Base-by-base conservation (phyloP, 805 yeast species). In the Metschnikowia baotianmanensis region DNA sequence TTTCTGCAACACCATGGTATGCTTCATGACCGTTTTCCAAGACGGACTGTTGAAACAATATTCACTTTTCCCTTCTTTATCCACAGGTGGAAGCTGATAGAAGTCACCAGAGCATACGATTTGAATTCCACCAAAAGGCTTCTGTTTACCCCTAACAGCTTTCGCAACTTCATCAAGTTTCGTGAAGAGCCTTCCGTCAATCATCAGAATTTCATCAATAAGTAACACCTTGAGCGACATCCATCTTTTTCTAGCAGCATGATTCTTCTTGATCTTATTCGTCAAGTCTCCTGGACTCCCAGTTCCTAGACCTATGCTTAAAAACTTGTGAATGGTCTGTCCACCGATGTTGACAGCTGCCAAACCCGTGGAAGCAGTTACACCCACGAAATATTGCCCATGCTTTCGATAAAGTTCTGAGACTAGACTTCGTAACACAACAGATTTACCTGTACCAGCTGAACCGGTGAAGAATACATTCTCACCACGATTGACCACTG, bases 401-500 rank as follows among this genome's bases (percentile, higher is more conserved):
- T 78, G 71, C 43, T 69, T 71, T 1, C 49, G 45, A 46, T 64
- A 70, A 40, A 86, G 57, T 0, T 71, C 61, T 51, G 76, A 75
- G 40, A 86, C 84, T 26, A 86, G 68, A 9, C 78, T 71, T 46
- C 76, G 74, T 36, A 93, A 65, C n/a, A 93, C 67, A 4, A 93
- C 83, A 1, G 99, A 91, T 58, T 93, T 93, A 57, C 99, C 99
- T 0, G 99, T 93, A 55, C 99, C 99, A 0, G 99, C 99, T 24
- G 97, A 88, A 36, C 99, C 99, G 0, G 99, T 93, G 59, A 86
- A 93, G 57, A 93, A 93, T 3, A 93, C 64, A 44, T 83, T 86
- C 13, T 69, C 65, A 0, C 95, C 89, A 17, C 68, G 56, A 12
- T 69, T 61, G 6, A 83, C 69, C 7, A 81, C 80, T 10, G 72